Base-by-base conservation (phyloP, 2,329 filamentous ascomycete genomes). In the Penicillium sp. region DNA sequence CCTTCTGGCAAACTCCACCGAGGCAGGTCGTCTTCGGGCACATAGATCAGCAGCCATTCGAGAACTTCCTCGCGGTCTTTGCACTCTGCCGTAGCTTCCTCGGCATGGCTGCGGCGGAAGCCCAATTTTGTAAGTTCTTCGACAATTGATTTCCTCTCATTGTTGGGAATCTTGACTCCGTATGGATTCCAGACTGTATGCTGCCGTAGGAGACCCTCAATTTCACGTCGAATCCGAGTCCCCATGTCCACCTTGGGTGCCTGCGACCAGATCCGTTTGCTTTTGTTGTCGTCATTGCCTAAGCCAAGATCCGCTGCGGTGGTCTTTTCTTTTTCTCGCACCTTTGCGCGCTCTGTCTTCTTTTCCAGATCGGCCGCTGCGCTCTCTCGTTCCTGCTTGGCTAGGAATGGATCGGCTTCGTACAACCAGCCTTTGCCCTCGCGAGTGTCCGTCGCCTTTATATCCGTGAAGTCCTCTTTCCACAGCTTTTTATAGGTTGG, bases 21-120 rank as follows among this genome's bases (percentile, higher is more conserved):
- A 1, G 93, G 93, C n/a, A 97, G 71, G 57, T 97, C 93, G 60
- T 98, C 93, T 61, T 98, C 93, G 1, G 93, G 93, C 2, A 98
- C 89, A 65, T 98, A 91, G 36, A 97, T 90, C 33, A 98, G 77
- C 11, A 98, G 76, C 93, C 93, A 98, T 63, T 97, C 91, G 2
- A 98, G 75, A 11, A 88, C 84, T 67, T 98, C 93, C 62, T 96
- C 90, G 19, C 85, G 78, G 61, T 95, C 89, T 64, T 91, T 94
- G 70, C 90, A 96, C 56, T 90, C 81, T 30, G 81, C 81, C 1
- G 86, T 80, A 7, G 93, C 91, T 68, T 98, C 93, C 59, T 94
- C 82, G 27, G 90, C 80, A 60, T 98, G 93, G 56, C 85, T 94
- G 55, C 75, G 77, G n/a, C 91, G 82, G 64, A 98, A 98, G 0